phyloP scores from a whole-genome alignment of 306 rosid species.

The Hippophae gyantsensis region DNA sequence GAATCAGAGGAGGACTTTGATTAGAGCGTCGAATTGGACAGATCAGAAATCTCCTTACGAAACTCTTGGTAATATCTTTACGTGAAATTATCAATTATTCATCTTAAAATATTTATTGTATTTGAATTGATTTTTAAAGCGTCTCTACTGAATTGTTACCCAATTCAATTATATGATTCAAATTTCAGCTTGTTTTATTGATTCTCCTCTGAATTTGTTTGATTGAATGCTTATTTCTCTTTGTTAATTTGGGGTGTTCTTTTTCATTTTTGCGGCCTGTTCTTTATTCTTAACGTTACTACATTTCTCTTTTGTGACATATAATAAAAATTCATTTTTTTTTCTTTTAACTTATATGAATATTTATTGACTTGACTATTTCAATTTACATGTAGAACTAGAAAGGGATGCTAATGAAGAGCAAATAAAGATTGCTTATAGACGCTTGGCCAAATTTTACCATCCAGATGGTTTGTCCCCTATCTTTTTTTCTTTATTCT shows the following conservation, averaged over 20 bases:
- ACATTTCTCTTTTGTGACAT: too few species aligned
- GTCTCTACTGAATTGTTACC: too few species aligned
- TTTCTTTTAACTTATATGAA: not conserved
- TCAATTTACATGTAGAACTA: slow-evolving; percentile 41
- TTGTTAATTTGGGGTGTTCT: too few species aligned
- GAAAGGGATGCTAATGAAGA: slow-evolving; percentile 77
- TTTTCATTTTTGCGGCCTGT: too few species aligned
- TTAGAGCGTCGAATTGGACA: slow-evolving; percentile 59
- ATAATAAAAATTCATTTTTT: not conserved
- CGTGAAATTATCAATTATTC: slow-evolving; percentile 5
- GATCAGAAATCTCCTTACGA: slow-evolving; percentile 77
- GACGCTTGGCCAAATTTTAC: slow-evolving; percentile 88
- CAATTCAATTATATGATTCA: too few species aligned
- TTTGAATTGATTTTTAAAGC: not conserved
- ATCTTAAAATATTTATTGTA: not conserved
- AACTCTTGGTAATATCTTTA: slow-evolving; percentile 55
- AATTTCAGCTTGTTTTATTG: not conserved
- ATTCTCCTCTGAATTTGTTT: not conserved
- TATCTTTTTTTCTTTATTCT: slow-evolving; percentile 3
- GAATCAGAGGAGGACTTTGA: slow-evolving; percentile 57
- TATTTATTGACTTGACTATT: not conserved
- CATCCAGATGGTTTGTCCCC: slow-evolving; percentile 88
- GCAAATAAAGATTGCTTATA: slow-evolving; percentile 75
- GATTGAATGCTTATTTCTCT: not conserved
- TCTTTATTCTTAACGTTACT: too few species aligned